Percentiles rank a stretch among this genome's conserved stretches.
phyloP scores from a whole-genome alignment of 2,329 filamentous ascomycete species.

The Aspergillus quadrilineatus region DNA sequence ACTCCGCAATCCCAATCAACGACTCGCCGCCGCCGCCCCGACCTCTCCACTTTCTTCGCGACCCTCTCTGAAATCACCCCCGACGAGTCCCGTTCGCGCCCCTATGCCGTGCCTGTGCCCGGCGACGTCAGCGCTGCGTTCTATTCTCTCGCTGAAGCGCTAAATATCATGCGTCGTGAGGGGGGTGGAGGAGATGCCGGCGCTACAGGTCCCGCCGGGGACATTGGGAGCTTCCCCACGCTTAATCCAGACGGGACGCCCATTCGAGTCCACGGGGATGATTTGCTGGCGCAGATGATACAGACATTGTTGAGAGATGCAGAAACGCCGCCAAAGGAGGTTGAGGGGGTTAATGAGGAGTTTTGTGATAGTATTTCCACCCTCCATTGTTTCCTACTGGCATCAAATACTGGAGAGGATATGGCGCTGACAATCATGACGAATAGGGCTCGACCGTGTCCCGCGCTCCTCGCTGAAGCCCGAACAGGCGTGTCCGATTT shows the following conservation, averaged over 20 bases:
- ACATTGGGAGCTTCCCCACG: constrained; percentile 31
- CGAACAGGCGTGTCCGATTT: constrained; percentile 59
- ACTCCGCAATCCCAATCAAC: constrained; percentile 17
- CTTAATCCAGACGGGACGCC: constrained; percentile 9
- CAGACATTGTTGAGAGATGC: constrained; percentile 55
- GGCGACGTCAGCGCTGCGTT: constrained; percentile 61
- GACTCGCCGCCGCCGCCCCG: constrained; percentile 54
- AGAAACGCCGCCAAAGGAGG: constrained; percentile 59
- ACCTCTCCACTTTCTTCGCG: constrained; percentile 65
- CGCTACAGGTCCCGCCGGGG: constrained; percentile 18
- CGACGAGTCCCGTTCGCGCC: constrained; percentile 51
- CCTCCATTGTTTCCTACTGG: not conserved
- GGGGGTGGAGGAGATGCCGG: constrained; percentile 28
- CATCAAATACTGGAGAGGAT: not conserved
- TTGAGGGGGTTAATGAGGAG: constrained; percentile 61
- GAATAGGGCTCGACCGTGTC: constrained; percentile 56
- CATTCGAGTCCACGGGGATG: constrained; percentile 32
- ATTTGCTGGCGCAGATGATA: constrained; percentile 56
- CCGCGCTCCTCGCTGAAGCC: constrained; percentile 55
- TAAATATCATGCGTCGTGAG: constrained; percentile 57
- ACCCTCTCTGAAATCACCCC: constrained; percentile 59
- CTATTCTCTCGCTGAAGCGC: constrained; percentile 60
- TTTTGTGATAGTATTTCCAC: constrained; percentile 53
- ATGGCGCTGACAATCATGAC: not conserved
- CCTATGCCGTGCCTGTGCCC: constrained; percentile 60